Evolutionary conservation across 192 early-diverging fungal genomes (phyloP).

Genomic region (Backusella macrospora): DNA sequence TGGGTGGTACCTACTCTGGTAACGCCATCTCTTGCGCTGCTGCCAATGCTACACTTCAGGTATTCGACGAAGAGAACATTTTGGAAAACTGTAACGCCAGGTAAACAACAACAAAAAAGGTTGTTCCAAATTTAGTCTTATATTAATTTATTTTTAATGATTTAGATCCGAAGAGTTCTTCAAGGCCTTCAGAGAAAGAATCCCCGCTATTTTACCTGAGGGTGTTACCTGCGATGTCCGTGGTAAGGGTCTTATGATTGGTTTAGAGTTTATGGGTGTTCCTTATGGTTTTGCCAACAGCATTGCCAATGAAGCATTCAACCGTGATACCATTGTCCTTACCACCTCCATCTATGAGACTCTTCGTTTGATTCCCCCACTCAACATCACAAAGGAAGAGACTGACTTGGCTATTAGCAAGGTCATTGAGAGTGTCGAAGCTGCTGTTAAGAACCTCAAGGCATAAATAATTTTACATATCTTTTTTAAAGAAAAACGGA

Average conservation of each 20-base stretch:
- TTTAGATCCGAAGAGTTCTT: constrained; percentile 41
- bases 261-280: constrained; percentile 38
- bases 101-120: background rate
- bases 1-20: constrained; percentile 44
- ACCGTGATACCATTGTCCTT: constrained; percentile 35
- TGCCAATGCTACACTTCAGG: constrained; percentile 39
- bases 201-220: constrained; percentile 30
- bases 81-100: constrained; percentile 38
- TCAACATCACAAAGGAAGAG: constrained; percentile 32
- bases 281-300: constrained; percentile 32
- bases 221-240: constrained; percentile 37
- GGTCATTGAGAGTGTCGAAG: background rate
- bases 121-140: background rate
- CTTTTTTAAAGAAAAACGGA: background rate
- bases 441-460: constrained; percentile 16
- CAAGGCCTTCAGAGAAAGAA: constrained; percentile 10
- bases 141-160: background rate
- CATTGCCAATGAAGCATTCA: constrained; percentile 21
- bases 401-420: constrained; percentile 5
- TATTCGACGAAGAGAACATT: constrained; percentile 42
- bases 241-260: constrained; percentile 47
- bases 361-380: constrained; percentile 42
- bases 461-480: background rate
- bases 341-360: constrained; percentile 46
- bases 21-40: constrained; percentile 45